Conservation (phyloP, 2,329 filamentous ascomycete genomes). For the Exophiala xenobiotica region DNA sequence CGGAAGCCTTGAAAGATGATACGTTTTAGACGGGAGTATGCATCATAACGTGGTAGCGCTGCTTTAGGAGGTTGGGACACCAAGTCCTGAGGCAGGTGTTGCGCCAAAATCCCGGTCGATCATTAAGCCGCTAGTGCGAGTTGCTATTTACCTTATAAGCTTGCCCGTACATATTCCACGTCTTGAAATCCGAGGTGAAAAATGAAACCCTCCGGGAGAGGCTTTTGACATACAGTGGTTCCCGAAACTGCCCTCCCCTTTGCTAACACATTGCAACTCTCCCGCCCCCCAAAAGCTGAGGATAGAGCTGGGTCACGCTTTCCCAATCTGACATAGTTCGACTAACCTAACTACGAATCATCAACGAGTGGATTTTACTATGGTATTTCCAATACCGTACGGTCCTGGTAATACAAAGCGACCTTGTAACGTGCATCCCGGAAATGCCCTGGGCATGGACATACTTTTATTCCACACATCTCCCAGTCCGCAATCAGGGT, state of each 20-base stretch:
- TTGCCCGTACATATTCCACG: too few species aligned
- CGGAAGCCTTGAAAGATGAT: too few species aligned
- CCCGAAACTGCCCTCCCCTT: not conserved
- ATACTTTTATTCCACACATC: not conserved
- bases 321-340: constrained; percentile 1
- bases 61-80: too few species aligned
- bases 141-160: too few species aligned
- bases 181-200: too few species aligned
- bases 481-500: not conserved
- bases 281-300: not conserved
- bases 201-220: too few species aligned
- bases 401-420: constrained; percentile 3
- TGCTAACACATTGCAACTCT: not conserved
- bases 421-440: constrained; percentile 1
- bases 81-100: too few species aligned
- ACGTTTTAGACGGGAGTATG: too few species aligned
- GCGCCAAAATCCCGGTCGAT: too few species aligned
- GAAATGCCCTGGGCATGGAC: not conserved
- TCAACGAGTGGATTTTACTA: constrained; percentile 5
- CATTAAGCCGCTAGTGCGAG: too few species aligned
- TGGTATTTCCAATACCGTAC: constrained; percentile 5
- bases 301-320: not conserved
- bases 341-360: constrained; percentile 4
- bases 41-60: too few species aligned
- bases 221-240: too few species aligned